Conservation (phyloP, 371 early-diverging fungal genomes). For the Syncephalastrum sp. region DNA sequence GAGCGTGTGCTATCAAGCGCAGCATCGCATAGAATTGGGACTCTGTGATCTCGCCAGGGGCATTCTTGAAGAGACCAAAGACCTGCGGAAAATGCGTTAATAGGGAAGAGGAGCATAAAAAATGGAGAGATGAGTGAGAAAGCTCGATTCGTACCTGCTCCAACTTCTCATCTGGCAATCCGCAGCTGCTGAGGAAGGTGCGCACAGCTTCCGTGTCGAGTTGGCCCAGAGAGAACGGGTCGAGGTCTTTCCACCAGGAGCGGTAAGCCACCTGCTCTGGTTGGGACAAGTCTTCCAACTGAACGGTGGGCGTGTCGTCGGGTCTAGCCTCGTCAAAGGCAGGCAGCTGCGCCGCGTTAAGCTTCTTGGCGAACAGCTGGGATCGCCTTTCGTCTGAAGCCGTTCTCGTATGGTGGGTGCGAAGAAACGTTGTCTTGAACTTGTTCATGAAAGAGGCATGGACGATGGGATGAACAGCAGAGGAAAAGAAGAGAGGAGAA, state of each 20-base stretch:
- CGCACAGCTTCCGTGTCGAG: constrained; percentile 34
- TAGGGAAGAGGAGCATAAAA: not conserved
- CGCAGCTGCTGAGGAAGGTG: constrained; percentile 37
- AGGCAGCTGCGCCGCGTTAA: constrained; percentile 13
- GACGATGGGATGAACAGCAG: constrained; percentile 3
- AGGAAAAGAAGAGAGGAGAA: not conserved
- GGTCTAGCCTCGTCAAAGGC: constrained; percentile 9
- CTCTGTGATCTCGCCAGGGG: constrained; percentile 31
- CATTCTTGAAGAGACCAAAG: constrained; percentile 36
- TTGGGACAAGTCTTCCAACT: constrained; percentile 32
- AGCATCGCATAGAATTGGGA: constrained; percentile 48
- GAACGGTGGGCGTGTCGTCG: constrained; percentile 21
- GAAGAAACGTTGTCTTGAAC: constrained; percentile 38
- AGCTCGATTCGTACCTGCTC: constrained; percentile 27
- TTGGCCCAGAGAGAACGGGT: constrained; percentile 36
- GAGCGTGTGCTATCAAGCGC: constrained; percentile 48
- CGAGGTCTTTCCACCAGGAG: constrained; percentile 50
- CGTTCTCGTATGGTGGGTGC: constrained; percentile 23
- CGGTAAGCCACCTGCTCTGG: constrained; percentile 32
- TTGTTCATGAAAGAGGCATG: constrained; percentile 28
- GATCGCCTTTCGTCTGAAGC: constrained; percentile 29
- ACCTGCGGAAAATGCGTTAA: constrained; percentile 21
- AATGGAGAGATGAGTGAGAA: not conserved
- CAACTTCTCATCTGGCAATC: constrained; percentile 31
- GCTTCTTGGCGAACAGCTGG: constrained; percentile 39